A percentile compares a stretch with the other conserved stretches of the same genome.
These are phyloP conservation scores for Fusarium sp. DNA, from an alignment of 2,329 filamentous ascomycete genomes.

Conservation along the genomic window DNA sequence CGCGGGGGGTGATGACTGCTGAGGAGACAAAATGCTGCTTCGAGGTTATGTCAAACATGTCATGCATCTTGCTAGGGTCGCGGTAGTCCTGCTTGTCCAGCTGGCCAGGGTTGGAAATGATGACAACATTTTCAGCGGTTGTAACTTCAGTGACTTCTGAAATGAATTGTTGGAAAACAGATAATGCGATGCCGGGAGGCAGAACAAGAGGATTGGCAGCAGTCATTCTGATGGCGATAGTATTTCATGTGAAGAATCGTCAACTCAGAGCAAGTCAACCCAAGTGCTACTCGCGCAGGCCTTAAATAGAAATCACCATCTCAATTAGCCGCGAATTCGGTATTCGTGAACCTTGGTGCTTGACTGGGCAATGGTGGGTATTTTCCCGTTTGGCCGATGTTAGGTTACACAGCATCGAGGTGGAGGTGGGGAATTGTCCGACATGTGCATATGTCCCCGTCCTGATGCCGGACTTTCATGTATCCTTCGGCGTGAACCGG, in stretches of 20 bases:
- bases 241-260: neutral
- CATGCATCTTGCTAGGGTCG: conserved; percentile 29
- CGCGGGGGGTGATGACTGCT: conserved; percentile 19
- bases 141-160: neutral
- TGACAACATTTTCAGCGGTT: conserved; percentile 9
- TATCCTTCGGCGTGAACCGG: neutral
- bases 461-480: no score
- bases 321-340: rapidly evolving
- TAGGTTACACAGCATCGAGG: neutral
- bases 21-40: conserved; percentile 29
- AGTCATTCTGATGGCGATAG: neutral
- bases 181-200: conserved; percentile 1
- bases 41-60: conserved; percentile 31
- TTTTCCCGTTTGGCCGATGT: neutral
- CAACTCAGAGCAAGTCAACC: neutral
- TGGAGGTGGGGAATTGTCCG: neutral
- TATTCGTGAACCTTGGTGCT: rapidly evolving
- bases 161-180: conserved; percentile 23
- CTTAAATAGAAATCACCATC: neutral
- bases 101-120: conserved; percentile 8
- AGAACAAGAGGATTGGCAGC: conserved; percentile 1
- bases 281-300: neutral
- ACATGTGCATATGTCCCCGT: neutral
- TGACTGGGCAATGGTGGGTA: neutral
- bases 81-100: conserved; percentile 20